Evolutionary conservation across 139 green algal species (phyloP).

Genomic region (Asterochloris sp.): DNA sequence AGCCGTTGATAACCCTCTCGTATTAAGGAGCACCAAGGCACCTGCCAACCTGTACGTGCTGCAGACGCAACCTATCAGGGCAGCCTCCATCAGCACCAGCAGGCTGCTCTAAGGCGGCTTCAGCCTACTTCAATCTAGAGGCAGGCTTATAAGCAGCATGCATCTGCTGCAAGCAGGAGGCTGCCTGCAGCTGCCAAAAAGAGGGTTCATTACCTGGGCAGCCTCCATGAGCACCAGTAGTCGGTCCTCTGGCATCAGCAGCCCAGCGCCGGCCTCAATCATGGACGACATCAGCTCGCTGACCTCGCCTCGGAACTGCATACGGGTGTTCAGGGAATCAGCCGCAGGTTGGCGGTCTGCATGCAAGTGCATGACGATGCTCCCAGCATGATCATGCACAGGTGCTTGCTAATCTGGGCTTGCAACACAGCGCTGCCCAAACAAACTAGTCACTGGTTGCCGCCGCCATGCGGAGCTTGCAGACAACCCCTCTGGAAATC

Average conservation of each 20-base stretch:
- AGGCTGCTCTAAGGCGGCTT: slow-evolving; percentile 47
- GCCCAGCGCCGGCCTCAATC: slow-evolving; percentile 29
- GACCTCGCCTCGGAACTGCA: slow-evolving; percentile 33
- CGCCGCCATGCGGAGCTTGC: too few species aligned
- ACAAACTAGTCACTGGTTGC: too few species aligned
- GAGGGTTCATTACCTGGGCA: slow-evolving; percentile 31
- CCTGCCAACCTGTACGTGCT: too few species aligned
- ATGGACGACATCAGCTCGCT: slow-evolving; percentile 30
- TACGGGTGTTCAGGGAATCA: too few species aligned
- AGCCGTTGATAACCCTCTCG: background rate
- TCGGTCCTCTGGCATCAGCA: slow-evolving; percentile 53
- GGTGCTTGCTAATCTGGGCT: too few species aligned
- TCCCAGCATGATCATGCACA: too few species aligned
- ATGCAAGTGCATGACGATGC: too few species aligned
- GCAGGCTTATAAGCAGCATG: too few species aligned
- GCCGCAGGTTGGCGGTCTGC: too few species aligned
- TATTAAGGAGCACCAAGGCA: background rate
- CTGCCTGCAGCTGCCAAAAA: background rate
- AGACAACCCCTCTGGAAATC: too few species aligned
- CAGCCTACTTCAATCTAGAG: background rate
- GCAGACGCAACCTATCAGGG: slow-evolving; percentile 24
- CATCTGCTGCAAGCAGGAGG: background rate
- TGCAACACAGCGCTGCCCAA: too few species aligned
- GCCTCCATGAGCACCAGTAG: slow-evolving; percentile 52
- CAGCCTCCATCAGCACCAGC: slow-evolving; percentile 51